Evolutionary conservation across 1,284 basidiomycete species (phyloP).

Genomic region (Schizophyllum amplum): DNA sequence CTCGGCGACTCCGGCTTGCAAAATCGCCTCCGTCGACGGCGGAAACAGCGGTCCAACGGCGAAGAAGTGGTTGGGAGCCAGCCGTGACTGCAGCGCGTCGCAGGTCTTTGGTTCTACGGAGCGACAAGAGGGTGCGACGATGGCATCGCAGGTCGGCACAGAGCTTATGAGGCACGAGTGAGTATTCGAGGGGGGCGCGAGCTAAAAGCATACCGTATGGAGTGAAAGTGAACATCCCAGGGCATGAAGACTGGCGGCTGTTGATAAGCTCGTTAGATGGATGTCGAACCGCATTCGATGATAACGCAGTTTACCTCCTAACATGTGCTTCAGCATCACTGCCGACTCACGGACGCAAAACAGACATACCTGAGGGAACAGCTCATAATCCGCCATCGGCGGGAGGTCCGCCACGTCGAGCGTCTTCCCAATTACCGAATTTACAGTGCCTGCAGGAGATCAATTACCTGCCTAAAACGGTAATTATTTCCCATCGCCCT

Average conservation of each 20-base stretch:
- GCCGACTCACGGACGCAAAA: not conserved
- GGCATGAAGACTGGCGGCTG: not conserved
- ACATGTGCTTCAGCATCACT: not conserved
- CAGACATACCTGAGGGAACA: not conserved
- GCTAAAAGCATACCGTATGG: not conserved
- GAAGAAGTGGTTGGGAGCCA: not conserved
- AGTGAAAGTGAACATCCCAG: not conserved
- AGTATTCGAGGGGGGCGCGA: no score
- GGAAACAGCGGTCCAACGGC: not conserved
- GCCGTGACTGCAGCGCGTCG: not conserved
- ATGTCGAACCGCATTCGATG: no score
- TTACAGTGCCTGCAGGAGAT: not conserved
- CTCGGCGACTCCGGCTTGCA: not conserved
- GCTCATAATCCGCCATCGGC: not conserved
- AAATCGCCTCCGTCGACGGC: not conserved
- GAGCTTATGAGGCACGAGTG: not conserved
- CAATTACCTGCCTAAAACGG: not conserved
- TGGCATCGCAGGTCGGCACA: not conserved
- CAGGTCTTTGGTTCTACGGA: not conserved
- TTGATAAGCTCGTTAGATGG: no score
- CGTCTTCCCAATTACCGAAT: not conserved
- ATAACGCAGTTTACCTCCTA: not conserved
- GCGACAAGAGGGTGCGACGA: not conserved
- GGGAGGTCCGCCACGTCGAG: not conserved
- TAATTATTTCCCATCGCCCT: no score